phyloP scores from a whole-genome alignment of 352 stramenopile species.

The Pythium coloratum region DNA sequence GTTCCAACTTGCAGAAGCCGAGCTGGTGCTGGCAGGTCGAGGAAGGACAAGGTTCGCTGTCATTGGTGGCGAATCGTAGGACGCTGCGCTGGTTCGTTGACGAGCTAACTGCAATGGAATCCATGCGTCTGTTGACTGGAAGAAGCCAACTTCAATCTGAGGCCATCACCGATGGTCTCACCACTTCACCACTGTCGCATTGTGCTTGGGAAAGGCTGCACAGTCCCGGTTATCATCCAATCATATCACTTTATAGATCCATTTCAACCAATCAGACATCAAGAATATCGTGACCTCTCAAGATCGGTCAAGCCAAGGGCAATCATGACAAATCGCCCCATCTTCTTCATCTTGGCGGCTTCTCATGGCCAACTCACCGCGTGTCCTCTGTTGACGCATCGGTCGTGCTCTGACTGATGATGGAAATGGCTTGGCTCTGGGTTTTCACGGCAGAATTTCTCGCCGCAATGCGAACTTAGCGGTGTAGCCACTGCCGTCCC shows the following conservation, averaged over 20 bases:
- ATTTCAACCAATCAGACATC: not conserved
- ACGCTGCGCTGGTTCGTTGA: not conserved
- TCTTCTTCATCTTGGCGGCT: too few species aligned
- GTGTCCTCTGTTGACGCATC: not conserved
- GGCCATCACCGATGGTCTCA: not conserved
- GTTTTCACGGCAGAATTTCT: conserved; percentile 1
- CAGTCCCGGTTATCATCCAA: not conserved
- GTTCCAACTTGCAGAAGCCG: not conserved
- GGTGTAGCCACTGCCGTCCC: not conserved
- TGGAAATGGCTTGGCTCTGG: not conserved
- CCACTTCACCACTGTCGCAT: not conserved
- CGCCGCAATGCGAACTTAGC: not conserved
- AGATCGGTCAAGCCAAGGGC: not conserved
- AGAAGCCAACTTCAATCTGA: not conserved
- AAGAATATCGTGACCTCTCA: not conserved
- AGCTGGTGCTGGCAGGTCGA: not conserved
- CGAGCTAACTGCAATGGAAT: not conserved
- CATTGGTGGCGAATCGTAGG: not conserved
- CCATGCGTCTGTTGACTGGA: not conserved
- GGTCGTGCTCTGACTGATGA: not conserved
- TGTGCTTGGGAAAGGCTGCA: not conserved
- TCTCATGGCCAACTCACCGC: not conserved
- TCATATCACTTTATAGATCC: not conserved
- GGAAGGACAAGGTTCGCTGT: not conserved
- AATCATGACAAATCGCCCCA: too few species aligned